Percentiles rank a stretch among this genome's conserved stretches.
Evolutionary conservation across 768 basidiomycete genomes (phyloP).

Genomic region (Clitopilus passeckerianus): DNA sequence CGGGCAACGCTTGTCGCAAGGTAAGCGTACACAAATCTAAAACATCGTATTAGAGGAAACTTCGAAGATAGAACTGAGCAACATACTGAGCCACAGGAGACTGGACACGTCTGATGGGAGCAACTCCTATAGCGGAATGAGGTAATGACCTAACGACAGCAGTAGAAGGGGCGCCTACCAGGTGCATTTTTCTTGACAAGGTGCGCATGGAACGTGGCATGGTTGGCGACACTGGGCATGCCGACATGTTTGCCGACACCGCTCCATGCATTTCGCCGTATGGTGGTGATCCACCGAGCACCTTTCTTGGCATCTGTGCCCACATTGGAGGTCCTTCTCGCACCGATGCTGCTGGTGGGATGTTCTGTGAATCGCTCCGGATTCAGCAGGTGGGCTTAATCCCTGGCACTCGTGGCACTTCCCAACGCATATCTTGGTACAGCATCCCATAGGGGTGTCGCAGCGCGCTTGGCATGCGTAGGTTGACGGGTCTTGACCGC

Average conservation of each 20-base stretch:
- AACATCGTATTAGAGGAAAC: neutral
- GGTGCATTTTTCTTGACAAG: conserved; percentile 57
- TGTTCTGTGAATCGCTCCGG: conserved; percentile 17
- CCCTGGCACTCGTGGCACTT: conserved; percentile 46
- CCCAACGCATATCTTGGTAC: conserved; percentile 43
- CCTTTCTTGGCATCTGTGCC: conserved; percentile 41
- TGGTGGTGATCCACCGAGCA: conserved; percentile 52
- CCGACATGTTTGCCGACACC: conserved; percentile 49
- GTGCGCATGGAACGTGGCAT: conserved; percentile 54
- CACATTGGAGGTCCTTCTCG: conserved; percentile 47
- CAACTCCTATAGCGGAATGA: conserved; percentile 36
- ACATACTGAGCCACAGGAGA: conserved; percentile 58
- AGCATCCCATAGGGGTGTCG: conserved; percentile 42
- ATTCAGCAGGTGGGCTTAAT: conserved; percentile 10
- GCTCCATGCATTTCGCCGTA: conserved; percentile 35
- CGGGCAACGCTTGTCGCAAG: conserved; percentile 54
- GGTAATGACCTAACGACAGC: neutral
- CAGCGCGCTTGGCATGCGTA: conserved; percentile 39
- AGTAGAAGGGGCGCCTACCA: conserved; percentile 29
- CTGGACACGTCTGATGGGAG: conserved; percentile 47
- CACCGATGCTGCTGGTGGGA: conserved; percentile 45
- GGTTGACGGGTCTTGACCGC: conserved; percentile 35
- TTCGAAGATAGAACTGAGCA: neutral
- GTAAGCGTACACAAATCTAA: conserved; percentile 60
- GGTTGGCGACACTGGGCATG: conserved; percentile 43